Conservation (phyloP, 495 filamentous ascomycete genomes). For the Daldinia grandis region DNA sequence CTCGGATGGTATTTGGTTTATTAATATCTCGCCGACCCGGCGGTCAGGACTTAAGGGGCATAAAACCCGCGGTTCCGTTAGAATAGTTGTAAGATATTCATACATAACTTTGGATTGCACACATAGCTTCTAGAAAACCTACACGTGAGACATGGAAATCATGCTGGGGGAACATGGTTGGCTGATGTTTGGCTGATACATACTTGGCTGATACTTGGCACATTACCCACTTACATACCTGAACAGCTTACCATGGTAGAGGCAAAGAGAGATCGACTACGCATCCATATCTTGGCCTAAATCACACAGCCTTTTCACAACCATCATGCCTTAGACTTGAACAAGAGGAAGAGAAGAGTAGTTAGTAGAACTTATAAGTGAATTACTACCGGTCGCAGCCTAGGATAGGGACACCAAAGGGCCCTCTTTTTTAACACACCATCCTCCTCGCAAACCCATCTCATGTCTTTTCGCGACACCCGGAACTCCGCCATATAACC, state of each 20-base stretch:
- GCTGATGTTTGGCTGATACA: not conserved
- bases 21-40: not conserved
- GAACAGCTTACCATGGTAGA: not conserved
- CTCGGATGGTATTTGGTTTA: not conserved
- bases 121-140: not conserved
- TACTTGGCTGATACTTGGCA: not conserved
- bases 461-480: not conserved
- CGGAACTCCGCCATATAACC: not conserved
- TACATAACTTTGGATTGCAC: not conserved
- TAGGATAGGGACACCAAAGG: not conserved
- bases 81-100: not conserved
- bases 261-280: not conserved
- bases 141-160: not conserved
- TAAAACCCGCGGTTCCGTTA: not conserved
- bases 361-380: not conserved
- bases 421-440: not conserved
- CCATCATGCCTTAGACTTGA: not conserved
- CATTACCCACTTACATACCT: not conserved
- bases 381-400: constrained; percentile 1
- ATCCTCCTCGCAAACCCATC: not conserved
- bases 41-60: not conserved
- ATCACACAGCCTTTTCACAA: not conserved
- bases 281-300: not conserved
- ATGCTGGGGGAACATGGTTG: not conserved
- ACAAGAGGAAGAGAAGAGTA: constrained; percentile 3